Conservation (phyloP, 2,329 filamentous ascomycete genomes). For the Byssothecium circinans region DNA sequence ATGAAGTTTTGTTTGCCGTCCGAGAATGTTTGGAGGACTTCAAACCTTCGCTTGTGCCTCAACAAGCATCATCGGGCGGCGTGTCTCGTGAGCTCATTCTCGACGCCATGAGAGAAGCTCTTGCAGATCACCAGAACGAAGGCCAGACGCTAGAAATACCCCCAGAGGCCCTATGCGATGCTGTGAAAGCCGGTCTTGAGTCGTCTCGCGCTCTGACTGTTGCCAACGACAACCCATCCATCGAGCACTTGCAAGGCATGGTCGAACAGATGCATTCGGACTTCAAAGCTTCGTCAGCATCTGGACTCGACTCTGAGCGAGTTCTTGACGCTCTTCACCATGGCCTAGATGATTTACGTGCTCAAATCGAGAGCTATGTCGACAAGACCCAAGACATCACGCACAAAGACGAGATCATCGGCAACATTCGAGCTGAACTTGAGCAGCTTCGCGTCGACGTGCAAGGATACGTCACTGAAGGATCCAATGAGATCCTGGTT, state of each 20-base stretch:
- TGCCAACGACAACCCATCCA: slow-evolving; percentile 60
- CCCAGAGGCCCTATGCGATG: slow-evolving; percentile 59
- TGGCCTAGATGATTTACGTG: slow-evolving; percentile 77
- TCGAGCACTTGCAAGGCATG: slow-evolving; percentile 61
- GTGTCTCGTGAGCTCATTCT: slow-evolving; percentile 59
- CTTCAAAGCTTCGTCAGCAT: slow-evolving; percentile 76
- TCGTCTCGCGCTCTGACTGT: slow-evolving; percentile 54
- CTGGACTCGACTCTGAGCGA: slow-evolving; percentile 81
- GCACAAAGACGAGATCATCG: slow-evolving; percentile 77
- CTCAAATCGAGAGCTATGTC: slow-evolving; percentile 80
- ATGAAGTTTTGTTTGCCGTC: slow-evolving; percentile 82
- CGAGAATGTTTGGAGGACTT: slow-evolving; percentile 85
- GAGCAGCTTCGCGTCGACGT: slow-evolving; percentile 65
- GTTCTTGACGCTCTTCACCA: slow-evolving; percentile 86
- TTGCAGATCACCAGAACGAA: slow-evolving; percentile 50
- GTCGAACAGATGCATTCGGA: slow-evolving; percentile 64
- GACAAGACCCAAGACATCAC: slow-evolving; percentile 69
- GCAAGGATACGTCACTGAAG: slow-evolving; percentile 53
- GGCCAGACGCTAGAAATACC: slow-evolving; percentile 51
- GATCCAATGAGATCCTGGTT: slow-evolving; percentile 49
- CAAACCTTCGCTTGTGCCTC: slow-evolving; percentile 54
- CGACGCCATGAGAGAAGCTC: slow-evolving; percentile 60
- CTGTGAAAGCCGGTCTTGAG: slow-evolving; percentile 58
- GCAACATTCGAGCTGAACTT: slow-evolving; percentile 65
- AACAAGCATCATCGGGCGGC: slow-evolving; percentile 44